Evolutionary conservation across 306 rosid genomes (phyloP).

Genomic region (Cucurbita maxima): DNA sequence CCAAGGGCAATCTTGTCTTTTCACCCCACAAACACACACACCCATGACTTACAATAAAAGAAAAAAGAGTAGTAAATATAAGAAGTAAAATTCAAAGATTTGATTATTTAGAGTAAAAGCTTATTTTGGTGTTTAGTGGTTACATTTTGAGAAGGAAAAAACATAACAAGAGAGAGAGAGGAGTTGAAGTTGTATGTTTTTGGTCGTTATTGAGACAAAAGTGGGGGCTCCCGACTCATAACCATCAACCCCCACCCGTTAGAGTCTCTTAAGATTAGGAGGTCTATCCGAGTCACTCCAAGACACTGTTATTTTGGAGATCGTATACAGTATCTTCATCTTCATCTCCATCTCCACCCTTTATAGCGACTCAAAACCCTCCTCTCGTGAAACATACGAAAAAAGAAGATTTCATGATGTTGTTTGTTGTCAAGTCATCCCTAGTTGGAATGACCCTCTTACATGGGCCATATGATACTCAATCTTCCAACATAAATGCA

Average conservation of each 20-base stretch:
- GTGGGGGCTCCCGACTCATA: constrained; percentile 8
- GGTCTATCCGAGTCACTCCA: too few species aligned
- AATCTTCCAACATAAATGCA: constrained; percentile 9
- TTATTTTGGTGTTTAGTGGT: constrained; percentile 25
- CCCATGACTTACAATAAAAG: neutral
- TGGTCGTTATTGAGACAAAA: constrained; percentile 8
- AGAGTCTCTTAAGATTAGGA: too few species aligned
- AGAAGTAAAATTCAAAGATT: neutral
- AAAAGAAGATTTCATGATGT: too few species aligned
- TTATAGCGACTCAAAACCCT: too few species aligned
- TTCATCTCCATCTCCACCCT: too few species aligned
- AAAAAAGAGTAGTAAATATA: neutral
- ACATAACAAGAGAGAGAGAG: neutral
- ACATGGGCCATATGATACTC: constrained; percentile 36
- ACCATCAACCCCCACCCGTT: neutral
- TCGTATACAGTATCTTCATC: too few species aligned
- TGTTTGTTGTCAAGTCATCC: too few species aligned
- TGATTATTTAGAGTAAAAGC: constrained; percentile 8
- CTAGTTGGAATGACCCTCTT: neutral
- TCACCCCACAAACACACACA: neutral
- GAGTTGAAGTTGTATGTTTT: neutral
- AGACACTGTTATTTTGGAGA: too few species aligned
- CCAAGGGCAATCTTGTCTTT: neutral
- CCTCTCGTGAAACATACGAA: too few species aligned
- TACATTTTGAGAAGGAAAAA: neutral